Conservation (phyloP, 768 basidiomycete genomes). For the Pisolithus albus region DNA sequence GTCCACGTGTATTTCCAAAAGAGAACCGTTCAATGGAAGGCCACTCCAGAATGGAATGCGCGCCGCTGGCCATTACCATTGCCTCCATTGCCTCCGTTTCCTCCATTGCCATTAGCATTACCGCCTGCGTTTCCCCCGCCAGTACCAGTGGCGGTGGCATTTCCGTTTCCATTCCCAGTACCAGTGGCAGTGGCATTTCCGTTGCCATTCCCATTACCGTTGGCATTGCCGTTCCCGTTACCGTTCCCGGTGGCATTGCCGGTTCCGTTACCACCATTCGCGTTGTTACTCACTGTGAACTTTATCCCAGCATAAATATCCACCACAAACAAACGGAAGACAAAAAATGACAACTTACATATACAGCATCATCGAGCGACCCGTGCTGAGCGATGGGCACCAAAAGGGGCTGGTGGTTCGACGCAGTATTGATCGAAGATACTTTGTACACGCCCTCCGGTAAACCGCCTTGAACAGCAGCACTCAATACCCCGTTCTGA, state of each 20-base stretch:
- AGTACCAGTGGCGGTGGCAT: neutral
- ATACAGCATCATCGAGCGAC: slow-evolving; percentile 50
- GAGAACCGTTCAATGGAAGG: neutral
- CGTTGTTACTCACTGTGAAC: slow-evolving; percentile 28
- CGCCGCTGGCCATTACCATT: slow-evolving; percentile 10
- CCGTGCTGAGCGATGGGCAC: slow-evolving; percentile 59
- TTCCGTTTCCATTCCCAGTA: slow-evolving; percentile 7
- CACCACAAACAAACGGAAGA: neutral
- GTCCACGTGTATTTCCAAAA: too few species aligned
- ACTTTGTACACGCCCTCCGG: slow-evolving; percentile 54
- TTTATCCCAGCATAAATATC: slow-evolving; percentile 10
- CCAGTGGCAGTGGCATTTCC: neutral
- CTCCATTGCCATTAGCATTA: neutral
- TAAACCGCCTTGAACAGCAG: slow-evolving; percentile 48
- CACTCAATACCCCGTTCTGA: slow-evolving; percentile 41
- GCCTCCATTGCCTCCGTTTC: neutral
- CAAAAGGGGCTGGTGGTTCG: slow-evolving; percentile 55
- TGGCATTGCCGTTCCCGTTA: slow-evolving; percentile 5
- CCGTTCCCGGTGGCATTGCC: neutral
- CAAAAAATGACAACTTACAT: slow-evolving; percentile 34
- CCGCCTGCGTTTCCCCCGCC: slow-evolving; percentile 4
- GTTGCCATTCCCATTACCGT: slow-evolving; percentile 1
- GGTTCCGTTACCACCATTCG: slow-evolving; percentile 1
- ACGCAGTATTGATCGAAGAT: slow-evolving; percentile 47
- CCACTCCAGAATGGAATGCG: slow-evolving; percentile 13